Percentiles rank a stretch among this genome's conserved stretches.
Evolutionary conservation across 192 early-diverging fungal species (phyloP).

Genomic region (Podila epigama): DNA sequence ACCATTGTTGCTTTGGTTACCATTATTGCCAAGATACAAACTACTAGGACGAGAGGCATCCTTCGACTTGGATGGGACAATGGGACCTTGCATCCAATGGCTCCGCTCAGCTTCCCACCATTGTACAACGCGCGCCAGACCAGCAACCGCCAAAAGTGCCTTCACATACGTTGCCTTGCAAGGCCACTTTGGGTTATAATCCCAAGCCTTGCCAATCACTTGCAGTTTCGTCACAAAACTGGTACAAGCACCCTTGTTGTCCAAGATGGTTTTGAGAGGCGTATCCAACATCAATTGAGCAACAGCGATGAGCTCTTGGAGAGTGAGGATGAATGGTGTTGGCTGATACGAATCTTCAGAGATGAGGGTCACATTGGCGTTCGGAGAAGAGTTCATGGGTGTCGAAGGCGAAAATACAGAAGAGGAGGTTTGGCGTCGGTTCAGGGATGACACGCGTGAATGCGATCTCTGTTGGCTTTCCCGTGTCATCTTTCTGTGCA

Average conservation of each 20-base stretch:
- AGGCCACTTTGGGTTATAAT: constrained; percentile 69
- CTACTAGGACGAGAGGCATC: constrained; percentile 39
- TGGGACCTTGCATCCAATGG: constrained; percentile 63
- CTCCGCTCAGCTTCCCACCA: constrained; percentile 79
- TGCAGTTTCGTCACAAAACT: constrained; percentile 67
- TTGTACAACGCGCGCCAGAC: constrained; percentile 78
- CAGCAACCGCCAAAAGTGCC: constrained; percentile 75
- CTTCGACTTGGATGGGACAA: constrained; percentile 21
- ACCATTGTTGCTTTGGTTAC: no score
- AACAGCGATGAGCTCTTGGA: constrained; percentile 73
- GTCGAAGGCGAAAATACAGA: constrained; percentile 19
- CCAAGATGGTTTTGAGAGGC: constrained; percentile 59
- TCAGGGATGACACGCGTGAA: constrained; percentile 34
- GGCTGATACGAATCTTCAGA: constrained; percentile 60
- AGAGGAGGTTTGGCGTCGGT: constrained; percentile 20
- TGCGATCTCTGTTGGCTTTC: constrained; percentile 41
- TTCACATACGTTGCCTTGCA: constrained; percentile 66
- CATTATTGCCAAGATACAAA: no score
- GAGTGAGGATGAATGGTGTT: constrained; percentile 64
- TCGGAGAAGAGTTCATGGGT: constrained; percentile 27
- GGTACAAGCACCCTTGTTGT: constrained; percentile 66
- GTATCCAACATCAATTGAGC: constrained; percentile 81
- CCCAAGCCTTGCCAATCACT: constrained; percentile 68
- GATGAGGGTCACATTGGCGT: constrained; percentile 51
- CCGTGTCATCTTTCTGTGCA: constrained; percentile 40